Conservation (phyloP, 192 early-diverging fungal species). For the Diversispora eburnea region DNA sequence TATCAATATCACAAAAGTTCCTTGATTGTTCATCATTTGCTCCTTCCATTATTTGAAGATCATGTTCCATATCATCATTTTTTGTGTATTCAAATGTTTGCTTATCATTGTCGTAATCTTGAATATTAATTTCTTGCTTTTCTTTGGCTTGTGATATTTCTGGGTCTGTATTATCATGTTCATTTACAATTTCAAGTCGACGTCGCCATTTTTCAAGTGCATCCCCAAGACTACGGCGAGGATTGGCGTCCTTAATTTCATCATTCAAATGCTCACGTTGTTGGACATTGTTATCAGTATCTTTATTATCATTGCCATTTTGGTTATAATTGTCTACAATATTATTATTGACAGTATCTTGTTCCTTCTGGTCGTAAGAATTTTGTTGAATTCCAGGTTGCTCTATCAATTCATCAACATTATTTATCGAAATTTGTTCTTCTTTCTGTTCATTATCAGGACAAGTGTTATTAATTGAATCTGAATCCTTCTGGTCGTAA, state of each 20-base stretch:
- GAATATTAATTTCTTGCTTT: slow-evolving; percentile 45
- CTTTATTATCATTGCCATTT: slow-evolving; percentile 31
- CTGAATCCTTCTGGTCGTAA: background rate
- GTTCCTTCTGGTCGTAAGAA: background rate
- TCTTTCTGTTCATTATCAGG: background rate
- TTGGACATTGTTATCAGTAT: slow-evolving; percentile 36
- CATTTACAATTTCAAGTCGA: slow-evolving; percentile 67
- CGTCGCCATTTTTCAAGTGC: slow-evolving; percentile 92
- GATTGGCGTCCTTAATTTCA: slow-evolving; percentile 62
- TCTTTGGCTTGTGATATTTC: slow-evolving; percentile 36
- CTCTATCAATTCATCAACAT: too few species aligned
- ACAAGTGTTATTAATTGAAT: background rate
- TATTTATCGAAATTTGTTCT: too few species aligned
- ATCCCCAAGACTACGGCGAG: slow-evolving; percentile 87
- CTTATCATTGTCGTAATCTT: slow-evolving; percentile 46
- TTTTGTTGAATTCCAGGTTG: too few species aligned
- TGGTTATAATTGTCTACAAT: background rate
- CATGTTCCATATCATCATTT: slow-evolving; percentile 69
- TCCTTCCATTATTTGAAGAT: slow-evolving; percentile 70
- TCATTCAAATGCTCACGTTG: slow-evolving; percentile 43
- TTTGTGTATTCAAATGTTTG: slow-evolving; percentile 74
- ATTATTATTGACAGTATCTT: background rate
- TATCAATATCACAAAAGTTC: slow-evolving; percentile 63
- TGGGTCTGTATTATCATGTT: slow-evolving; percentile 29
- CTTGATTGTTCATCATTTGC: slow-evolving; percentile 65